These are phyloP conservation scores for Zymoseptoria brevis DNA, from an alignment of 2,329 filamentous ascomycete species.

Conservation along the genomic window DNA sequence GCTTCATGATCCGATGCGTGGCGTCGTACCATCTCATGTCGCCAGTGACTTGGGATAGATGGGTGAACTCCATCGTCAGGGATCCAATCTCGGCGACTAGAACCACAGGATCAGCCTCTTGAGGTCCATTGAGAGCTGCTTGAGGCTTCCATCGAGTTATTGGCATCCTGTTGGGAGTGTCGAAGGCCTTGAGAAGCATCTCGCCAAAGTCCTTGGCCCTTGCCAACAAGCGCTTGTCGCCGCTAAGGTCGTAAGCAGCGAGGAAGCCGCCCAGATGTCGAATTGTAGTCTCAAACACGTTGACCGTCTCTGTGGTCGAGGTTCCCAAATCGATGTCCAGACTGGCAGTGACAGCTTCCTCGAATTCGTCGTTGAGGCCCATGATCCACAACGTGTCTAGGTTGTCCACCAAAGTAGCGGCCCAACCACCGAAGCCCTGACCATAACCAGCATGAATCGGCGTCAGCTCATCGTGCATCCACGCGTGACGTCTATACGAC, in stretches of 20 bases:
- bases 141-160: constrained; percentile 40
- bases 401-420: constrained; percentile 34
- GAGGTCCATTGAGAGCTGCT: constrained; percentile 31
- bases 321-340: constrained; percentile 38
- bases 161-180: constrained; percentile 40
- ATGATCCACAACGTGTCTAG: constrained; percentile 43
- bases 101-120: constrained; percentile 34
- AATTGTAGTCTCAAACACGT: constrained; percentile 45
- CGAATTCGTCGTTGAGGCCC: constrained; percentile 41
- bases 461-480: constrained; percentile 42
- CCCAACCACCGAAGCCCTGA: constrained; percentile 42
- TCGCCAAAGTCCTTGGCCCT: constrained; percentile 33
- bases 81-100: constrained; percentile 42
- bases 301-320: constrained; percentile 33
- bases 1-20: constrained; percentile 35
- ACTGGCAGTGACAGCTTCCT: constrained; percentile 37
- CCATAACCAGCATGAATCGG: constrained; percentile 36
- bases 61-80: constrained; percentile 42
- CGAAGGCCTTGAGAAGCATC: constrained; percentile 42
- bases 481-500: constrained; percentile 38
- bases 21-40: constrained; percentile 42
- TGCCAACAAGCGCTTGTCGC: constrained; percentile 27
- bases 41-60: constrained; percentile 38
- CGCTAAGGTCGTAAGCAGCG: constrained; percentile 31
- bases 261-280: constrained; percentile 33